Evolutionary conservation across 2,329 filamentous ascomycete genomes (phyloP).

Genomic region (Fusarium globosum): DNA sequence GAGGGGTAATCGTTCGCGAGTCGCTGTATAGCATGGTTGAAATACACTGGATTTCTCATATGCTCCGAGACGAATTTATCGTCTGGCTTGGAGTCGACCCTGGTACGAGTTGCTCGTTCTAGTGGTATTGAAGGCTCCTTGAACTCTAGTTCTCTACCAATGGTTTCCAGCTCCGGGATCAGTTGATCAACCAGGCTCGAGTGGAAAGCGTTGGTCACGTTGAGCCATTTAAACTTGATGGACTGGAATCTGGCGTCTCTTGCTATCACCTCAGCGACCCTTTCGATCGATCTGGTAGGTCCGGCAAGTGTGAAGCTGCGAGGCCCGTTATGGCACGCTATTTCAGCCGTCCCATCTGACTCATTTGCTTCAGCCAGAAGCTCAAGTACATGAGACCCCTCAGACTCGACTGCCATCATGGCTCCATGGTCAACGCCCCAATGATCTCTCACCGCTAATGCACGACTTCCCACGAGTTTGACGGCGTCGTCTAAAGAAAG

Average conservation of each 20-base stretch:
- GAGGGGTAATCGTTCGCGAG: slow-evolving; percentile 43
- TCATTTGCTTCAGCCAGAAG: neutral
- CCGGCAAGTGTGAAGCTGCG: slow-evolving; percentile 12
- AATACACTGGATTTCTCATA: slow-evolving; percentile 57
- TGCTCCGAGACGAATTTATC: neutral
- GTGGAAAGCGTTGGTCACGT: slow-evolving; percentile 61
- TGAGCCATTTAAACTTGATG: slow-evolving; percentile 52
- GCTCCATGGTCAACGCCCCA: slow-evolving; percentile 5
- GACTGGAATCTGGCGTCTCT: neutral
- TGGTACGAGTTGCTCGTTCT: neutral
- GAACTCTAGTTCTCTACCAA: neutral
- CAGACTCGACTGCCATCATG: slow-evolving; percentile 17
- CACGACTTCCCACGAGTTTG: neutral
- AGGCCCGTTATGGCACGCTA: slow-evolving; percentile 13
- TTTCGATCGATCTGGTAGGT: neutral
- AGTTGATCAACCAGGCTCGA: slow-evolving; percentile 54
- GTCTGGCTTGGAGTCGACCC: neutral
- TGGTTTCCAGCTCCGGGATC: slow-evolving; percentile 2
- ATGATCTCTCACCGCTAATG: neutral
- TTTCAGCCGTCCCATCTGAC: neutral
- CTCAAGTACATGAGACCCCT: neutral
- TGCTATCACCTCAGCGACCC: slow-evolving; percentile 16
- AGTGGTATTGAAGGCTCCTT: neutral
- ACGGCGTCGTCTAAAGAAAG: slow-evolving; percentile 49
- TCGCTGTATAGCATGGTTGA: slow-evolving; percentile 55